Conservation (phyloP, 140 eudicot species). For the Ambrosia hybrid region DNA sequence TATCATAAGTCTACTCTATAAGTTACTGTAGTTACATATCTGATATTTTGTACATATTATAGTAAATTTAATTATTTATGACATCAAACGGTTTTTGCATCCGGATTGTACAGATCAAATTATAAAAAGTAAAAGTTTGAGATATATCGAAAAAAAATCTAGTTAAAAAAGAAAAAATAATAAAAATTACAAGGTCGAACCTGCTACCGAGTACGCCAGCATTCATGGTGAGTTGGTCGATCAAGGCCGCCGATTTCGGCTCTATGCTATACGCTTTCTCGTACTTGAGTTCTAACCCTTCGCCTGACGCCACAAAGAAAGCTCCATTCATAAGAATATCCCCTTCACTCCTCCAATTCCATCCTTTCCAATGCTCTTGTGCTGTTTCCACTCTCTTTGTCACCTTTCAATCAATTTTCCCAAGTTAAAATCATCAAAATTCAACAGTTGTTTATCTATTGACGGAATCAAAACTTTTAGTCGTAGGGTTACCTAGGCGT, state of each 20-base stretch:
- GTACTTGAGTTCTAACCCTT: conserved; percentile 77
- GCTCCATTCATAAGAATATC: conserved; percentile 86
- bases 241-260: conserved; percentile 73
- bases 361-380: conserved; percentile 66
- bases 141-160: not conserved
- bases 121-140: not conserved
- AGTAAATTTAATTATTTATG: too few species aligned
- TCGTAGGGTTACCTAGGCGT: too few species aligned
- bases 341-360: conserved; percentile 99
- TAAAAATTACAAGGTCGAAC: conserved; percentile 25
- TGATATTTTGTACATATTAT: too few species aligned
- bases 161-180: not conserved
- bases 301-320: conserved; percentile 80
- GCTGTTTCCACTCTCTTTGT: conserved; percentile 77
- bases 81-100: too few species aligned
- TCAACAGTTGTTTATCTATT: not conserved
- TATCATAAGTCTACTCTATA: too few species aligned
- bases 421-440: not conserved
- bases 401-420: conserved; percentile 42
- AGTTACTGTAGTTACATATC: too few species aligned
- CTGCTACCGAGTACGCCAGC: conserved; percentile 89
- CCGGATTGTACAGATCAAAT: too few species aligned
- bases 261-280: conserved; percentile 92
- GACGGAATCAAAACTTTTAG: not conserved
- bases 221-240: conserved; percentile 74